phyloP scores from a whole-genome alignment of 1,284 basidiomycete genomes.

The Microbotryum intermedium region DNA sequence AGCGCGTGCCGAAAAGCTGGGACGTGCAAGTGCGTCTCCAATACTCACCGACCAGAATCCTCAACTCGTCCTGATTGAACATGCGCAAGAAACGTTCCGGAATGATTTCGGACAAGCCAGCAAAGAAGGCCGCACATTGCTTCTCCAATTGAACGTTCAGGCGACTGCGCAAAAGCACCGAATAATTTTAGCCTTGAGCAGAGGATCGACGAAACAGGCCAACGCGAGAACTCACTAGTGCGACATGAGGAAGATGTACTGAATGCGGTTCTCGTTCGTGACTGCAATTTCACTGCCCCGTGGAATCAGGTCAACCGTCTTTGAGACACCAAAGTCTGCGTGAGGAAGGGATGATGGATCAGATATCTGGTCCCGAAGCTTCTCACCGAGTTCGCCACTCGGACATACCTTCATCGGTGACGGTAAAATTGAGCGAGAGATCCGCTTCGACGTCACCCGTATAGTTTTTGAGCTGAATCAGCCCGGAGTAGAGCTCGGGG shows the following conservation, averaged over 20 bases:
- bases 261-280: conserved; percentile 77
- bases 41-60: conserved; percentile 30
- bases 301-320: conserved; percentile 69
- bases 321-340: conserved; percentile 75
- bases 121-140: conserved; percentile 64
- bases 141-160: conserved; percentile 51
- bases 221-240: conserved; percentile 48
- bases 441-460: conserved; percentile 72
- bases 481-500: conserved; percentile 81
- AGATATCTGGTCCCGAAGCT: background rate
- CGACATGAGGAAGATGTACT: conserved; percentile 79
- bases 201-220: no score
- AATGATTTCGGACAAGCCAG: conserved; percentile 78
- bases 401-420: conserved; percentile 67
- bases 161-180: conserved; percentile 39
- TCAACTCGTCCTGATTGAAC: conserved; percentile 86
- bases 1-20: conserved; percentile 38
- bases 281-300: conserved; percentile 78
- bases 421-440: conserved; percentile 83
- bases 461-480: conserved; percentile 90
- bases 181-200: no score
- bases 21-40: background rate
- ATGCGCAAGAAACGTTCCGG: conserved; percentile 80
- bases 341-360: conserved; percentile 2
- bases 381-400: background rate